Conservation (phyloP, 139 green algal genomes). For the Chara braunii region DNA sequence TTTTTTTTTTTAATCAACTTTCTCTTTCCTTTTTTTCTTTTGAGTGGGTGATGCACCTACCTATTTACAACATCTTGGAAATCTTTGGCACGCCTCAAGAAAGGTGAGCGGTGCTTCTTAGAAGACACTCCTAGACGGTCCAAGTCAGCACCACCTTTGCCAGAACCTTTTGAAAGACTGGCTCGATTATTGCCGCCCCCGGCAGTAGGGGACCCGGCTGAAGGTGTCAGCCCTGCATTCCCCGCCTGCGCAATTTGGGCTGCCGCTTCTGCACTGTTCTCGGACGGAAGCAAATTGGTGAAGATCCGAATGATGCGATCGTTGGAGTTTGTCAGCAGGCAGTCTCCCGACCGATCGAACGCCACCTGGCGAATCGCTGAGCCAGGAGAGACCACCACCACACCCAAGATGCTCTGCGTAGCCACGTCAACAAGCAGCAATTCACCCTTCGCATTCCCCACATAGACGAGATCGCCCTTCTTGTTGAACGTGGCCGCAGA, state of each 20-base stretch:
- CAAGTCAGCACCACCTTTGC: no score
- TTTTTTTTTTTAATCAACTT: no score
- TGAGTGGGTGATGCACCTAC: no score
- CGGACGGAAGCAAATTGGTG: constrained; percentile 37
- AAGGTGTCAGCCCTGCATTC: no score
- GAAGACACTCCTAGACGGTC: neutral
- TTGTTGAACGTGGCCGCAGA: constrained; percentile 48
- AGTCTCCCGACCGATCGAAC: constrained; percentile 55
- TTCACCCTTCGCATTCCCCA: constrained; percentile 45
- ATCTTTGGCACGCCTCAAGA: constrained; percentile 33
- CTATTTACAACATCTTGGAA: constrained; percentile 62
- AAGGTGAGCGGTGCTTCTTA: neutral
- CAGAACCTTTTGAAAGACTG: no score
- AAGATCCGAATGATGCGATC: constrained; percentile 60
- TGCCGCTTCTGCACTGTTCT: constrained; percentile 17
- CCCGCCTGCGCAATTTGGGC: no score
- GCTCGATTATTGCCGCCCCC: no score
- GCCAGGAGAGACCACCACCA: constrained; percentile 50
- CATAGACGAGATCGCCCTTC: constrained; percentile 42
- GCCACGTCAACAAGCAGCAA: constrained; percentile 55
- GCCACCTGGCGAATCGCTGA: constrained; percentile 49
- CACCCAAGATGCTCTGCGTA: constrained; percentile 53
- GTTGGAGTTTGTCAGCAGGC: constrained; percentile 61
- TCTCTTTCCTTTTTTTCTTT: no score
- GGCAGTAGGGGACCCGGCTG: no score